phyloP scores from a whole-genome alignment of 2,329 filamentous ascomycete species.

The Penicillium sp. region DNA sequence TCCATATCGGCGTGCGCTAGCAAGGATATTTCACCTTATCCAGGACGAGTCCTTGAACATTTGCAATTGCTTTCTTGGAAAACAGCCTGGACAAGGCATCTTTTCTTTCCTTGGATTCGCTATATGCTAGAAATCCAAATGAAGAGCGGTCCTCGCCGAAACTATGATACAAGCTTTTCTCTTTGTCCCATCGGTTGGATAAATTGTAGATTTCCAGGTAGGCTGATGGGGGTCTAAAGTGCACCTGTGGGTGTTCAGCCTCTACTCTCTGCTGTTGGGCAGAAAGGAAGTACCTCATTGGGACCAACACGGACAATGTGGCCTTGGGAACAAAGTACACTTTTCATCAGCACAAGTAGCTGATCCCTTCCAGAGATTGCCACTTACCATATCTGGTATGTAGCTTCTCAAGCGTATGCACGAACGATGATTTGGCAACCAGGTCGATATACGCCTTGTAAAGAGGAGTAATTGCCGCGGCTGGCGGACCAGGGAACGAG shows the following conservation, averaged over 20 bases:
- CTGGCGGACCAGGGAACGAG: slow-evolving; percentile 24
- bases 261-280: no score
- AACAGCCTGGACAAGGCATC: slow-evolving; percentile 18
- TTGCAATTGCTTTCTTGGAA: slow-evolving; percentile 17
- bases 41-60: slow-evolving; percentile 18
- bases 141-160: slow-evolving; percentile 22
- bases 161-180: slow-evolving; percentile 19
- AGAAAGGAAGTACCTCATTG: slow-evolving; percentile 19
- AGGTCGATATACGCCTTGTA: slow-evolving; percentile 28
- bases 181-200: slow-evolving; percentile 21
- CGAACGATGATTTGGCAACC: slow-evolving; percentile 15
- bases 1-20: not conserved
- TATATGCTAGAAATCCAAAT: slow-evolving; percentile 14
- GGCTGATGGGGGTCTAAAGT: slow-evolving; percentile 18
- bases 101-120: slow-evolving; percentile 21
- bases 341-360: not conserved
- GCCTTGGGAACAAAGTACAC: slow-evolving; percentile 13
- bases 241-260: no score
- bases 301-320: slow-evolving; percentile 21
- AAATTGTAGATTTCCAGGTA: slow-evolving; percentile 22
- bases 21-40: slow-evolving; percentile 17
- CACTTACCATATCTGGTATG: slow-evolving; percentile 18
- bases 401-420: slow-evolving; percentile 15
- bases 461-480: slow-evolving; percentile 22
- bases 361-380: no score